Base-by-base conservation (phyloP, 768 basidiomycete species). In the Pisolithus sp. region DNA sequence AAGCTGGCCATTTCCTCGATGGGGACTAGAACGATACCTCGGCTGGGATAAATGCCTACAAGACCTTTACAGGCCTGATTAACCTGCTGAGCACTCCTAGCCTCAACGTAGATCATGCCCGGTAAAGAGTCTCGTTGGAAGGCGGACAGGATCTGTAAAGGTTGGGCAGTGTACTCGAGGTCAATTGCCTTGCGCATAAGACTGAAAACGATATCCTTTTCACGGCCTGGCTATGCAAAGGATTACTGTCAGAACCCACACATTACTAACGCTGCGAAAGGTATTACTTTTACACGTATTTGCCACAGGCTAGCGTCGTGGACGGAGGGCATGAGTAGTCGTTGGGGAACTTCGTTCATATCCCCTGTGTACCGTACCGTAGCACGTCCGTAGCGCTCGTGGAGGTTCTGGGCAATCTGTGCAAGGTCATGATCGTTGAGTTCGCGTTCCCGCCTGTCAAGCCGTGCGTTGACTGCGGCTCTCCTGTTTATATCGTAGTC, bases 1-100 rank as follows among this genome's bases (percentile, higher is more conserved):
- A 98, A 73, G 53, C 89, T 91, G 17, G 96, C 92, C 94, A 98
- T 98, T 73, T 99, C 96, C 61, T 94, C 89, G 53, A 97, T 93
- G 7, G 93, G 93, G 0, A 97, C 93, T 31, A 96, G 79, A 18
- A 78, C 77, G 55, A 92, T 81, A 15, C 89, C 89, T 47, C 88
- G 83, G 60, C 80, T 83, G 26, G 83, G 79, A 67, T 93, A 99
- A 49, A 98, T 83, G 48, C 94, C 96, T 47, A 98, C 89, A 45
- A 98, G 85, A 24, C 95, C 95, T 51, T 83, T 79, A 63, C 90
- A 81, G 6, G 95, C 94, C 51, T 85, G 78, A 56, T 76, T 80
- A 51, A 97, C 95, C 60, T 92, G 84, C 53, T 89, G 84, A 28
- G 92, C 78, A 55, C 87, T 87, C 46, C 87, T 82, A 8, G 95